Evolutionary conservation across 31 red algal genomes (phyloP), one percentile per base, ranked within the genome.

Genomic region (Bonnemaisonia californica): DNA sequence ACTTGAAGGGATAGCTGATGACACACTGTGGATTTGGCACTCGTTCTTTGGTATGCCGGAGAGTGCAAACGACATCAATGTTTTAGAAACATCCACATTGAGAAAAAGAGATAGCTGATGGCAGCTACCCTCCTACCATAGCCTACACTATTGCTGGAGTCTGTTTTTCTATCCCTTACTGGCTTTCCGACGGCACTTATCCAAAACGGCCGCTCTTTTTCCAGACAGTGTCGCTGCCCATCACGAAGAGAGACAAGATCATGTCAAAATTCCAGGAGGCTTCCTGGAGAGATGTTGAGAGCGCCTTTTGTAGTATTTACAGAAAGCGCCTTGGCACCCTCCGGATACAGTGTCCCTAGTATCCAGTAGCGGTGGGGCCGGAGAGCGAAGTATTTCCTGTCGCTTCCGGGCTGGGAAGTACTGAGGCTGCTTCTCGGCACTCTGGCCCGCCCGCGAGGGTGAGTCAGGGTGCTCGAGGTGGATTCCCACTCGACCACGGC

Each of bases 1-100:
- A 19, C n/a, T 83, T 9, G 80, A 83, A 4, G 66, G 64, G 16
- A 69, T 71, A 23, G 22, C n/a, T 48, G 66, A 83, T 41, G 80
- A 41, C 2, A 54, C 29, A 19, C 40, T 83, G 68, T 83, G 80
- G 80, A 70, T 83, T 1, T 83, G 80, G 80, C 65, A 83, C 30
- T 7, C 1, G 5, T 83, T 69, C 41, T 66, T 83, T 58, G 80
- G 80, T 26, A 29, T n/a, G 5, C 62, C 80, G 41, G 80, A 40
- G 16, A 69, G 68, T 19, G 11, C 34, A 13, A 83, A 83, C 13
- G 80, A 83, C 64, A 54, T 83, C 12, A 83, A 83, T 4, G 61
- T 71, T 2, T 1, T 79, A 16, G 45, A 62, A 23, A 30, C 23
- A 2, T 79, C 75, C 4, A 27, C 51, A 29, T 30, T 36, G n/a